Conservation (phyloP, 345 rosid species). For the Litchi chinensis region DNA sequence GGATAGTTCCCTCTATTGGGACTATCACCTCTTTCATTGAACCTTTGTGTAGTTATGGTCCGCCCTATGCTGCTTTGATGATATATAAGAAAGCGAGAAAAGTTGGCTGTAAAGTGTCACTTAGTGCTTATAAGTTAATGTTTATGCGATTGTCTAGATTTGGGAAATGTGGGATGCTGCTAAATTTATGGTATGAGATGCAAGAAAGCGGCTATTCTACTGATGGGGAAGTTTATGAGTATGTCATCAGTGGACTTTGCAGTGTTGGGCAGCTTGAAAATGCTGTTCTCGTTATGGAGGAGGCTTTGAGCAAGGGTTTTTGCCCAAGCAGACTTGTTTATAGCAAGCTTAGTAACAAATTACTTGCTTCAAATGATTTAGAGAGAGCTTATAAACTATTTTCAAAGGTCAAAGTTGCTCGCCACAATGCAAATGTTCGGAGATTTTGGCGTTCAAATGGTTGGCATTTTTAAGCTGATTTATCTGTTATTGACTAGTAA, state of each 20-base stretch:
- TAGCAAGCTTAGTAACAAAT: conserved; percentile 73
- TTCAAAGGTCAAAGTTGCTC: conserved; percentile 75
- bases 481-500: neutral
- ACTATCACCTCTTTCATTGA: conserved; percentile 60
- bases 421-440: conserved; percentile 62
- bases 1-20: conserved; percentile 66
- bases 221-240: conserved; percentile 77
- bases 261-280: conserved; percentile 87
- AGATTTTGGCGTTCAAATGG: conserved; percentile 83
- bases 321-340: conserved; percentile 78
- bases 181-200: conserved; percentile 86
- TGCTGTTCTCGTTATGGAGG: conserved; percentile 90
- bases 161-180: conserved; percentile 90
- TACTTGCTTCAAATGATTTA: conserved; percentile 66
- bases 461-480: conserved; percentile 75
- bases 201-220: conserved; percentile 69
- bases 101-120: conserved; percentile 68
- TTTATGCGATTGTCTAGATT: conserved; percentile 80
- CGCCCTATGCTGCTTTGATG: conserved; percentile 85
- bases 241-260: conserved; percentile 80
- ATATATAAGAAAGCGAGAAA: conserved; percentile 75
- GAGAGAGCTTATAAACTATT: conserved; percentile 80
- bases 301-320: conserved; percentile 70
- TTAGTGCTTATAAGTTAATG: conserved; percentile 71
- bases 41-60: conserved; percentile 80